phyloP scores from a whole-genome alignment of 305 asterid species.

The Solanum hybrid region DNA sequence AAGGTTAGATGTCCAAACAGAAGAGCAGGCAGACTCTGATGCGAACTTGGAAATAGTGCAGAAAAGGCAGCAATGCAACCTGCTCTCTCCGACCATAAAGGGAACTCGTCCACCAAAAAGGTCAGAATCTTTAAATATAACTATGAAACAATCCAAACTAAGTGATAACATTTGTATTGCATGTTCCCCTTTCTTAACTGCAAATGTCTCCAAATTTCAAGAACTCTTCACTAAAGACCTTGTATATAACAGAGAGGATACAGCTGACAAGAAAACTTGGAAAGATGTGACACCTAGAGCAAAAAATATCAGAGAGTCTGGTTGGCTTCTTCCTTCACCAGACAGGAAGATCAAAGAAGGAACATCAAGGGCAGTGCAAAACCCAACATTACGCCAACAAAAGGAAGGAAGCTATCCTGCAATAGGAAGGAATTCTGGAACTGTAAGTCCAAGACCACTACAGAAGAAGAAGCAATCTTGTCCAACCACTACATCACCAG shows the following conservation, averaged over 20 bases:
- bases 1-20: constrained; percentile 36
- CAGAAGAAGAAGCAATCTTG: constrained; percentile 29
- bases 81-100: constrained; percentile 26
- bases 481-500: constrained; percentile 25
- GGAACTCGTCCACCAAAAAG: constrained; percentile 29
- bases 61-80: constrained; percentile 18
- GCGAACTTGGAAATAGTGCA: neutral
- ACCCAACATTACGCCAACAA: constrained; percentile 24
- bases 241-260: constrained; percentile 20
- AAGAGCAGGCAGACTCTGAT: constrained; percentile 27
- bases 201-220: constrained; percentile 7
- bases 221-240: constrained; percentile 20
- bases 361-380: constrained; percentile 20
- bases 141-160: constrained; percentile 34
- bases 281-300: constrained; percentile 30
- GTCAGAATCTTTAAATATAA: constrained; percentile 29
- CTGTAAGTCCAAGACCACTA: constrained; percentile 48
- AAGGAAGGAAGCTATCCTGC: constrained; percentile 23
- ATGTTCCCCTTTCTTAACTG: constrained; percentile 16
- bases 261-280: constrained; percentile 25
- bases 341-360: constrained; percentile 26
- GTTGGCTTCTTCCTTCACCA: constrained; percentile 14
- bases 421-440: constrained; percentile 34
- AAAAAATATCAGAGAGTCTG: constrained; percentile 24
- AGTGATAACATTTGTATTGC: constrained; percentile 20